These are phyloP conservation scores for Penicillium waksmanii DNA, from an alignment of 495 filamentous ascomycete species.

Conservation along the genomic window DNA sequence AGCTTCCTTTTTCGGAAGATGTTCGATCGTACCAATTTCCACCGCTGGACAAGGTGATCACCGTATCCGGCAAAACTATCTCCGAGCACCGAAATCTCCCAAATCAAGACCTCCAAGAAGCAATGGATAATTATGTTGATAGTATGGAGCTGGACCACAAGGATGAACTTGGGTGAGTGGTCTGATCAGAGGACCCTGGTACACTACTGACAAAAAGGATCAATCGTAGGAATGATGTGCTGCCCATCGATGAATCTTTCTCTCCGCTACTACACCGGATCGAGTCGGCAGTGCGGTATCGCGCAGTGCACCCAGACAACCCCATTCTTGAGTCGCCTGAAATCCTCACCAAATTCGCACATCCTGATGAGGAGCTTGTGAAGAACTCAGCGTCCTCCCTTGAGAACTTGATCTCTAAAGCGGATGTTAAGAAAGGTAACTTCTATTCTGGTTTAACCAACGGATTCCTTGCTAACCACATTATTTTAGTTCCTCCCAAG, in stretches of 20 bases:
- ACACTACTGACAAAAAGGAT: not conserved
- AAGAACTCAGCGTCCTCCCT: constrained; percentile 57
- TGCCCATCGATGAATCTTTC: constrained; percentile 80
- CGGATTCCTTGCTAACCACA: constrained; percentile 5
- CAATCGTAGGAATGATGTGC: constrained; percentile 72
- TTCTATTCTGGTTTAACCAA: not conserved
- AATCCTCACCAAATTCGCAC: constrained; percentile 72
- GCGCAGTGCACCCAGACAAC: constrained; percentile 74
- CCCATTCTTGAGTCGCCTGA: constrained; percentile 68
- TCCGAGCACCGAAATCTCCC: constrained; percentile 88
- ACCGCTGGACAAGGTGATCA: constrained; percentile 84
- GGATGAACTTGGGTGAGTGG: constrained; percentile 72
- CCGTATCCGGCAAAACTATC: constrained; percentile 82
- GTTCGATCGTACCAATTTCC: constrained; percentile 87
- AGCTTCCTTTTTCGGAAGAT: constrained; percentile 95
- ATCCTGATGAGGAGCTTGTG: constrained; percentile 70
- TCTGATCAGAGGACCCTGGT: not conserved
- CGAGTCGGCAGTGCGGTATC: constrained; percentile 78
- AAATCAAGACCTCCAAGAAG: constrained; percentile 66
- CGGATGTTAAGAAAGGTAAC: constrained; percentile 84
- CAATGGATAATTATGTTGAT: constrained; percentile 92
- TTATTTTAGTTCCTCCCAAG: constrained; percentile 74
- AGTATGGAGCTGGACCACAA: constrained; percentile 80
- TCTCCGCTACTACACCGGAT: constrained; percentile 93
- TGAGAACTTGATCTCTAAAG: constrained; percentile 64